Conservation (phyloP, 345 rosid species). For the Arabidopsis thaliana region DNA sequence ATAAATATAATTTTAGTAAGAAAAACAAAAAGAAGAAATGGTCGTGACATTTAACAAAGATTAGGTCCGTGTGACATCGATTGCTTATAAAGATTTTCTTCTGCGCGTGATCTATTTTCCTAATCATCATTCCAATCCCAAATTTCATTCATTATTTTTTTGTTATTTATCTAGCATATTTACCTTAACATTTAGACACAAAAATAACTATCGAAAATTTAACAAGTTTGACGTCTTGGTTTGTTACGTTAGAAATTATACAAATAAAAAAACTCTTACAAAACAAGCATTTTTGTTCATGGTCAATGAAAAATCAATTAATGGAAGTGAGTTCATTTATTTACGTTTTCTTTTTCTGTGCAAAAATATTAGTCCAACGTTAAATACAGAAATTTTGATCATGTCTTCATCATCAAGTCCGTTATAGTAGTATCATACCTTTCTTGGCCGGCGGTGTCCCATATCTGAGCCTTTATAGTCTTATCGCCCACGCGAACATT, state of each 20-base stretch:
- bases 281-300: background rate
- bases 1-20: background rate
- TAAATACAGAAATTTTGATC: background rate
- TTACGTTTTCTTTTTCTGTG: background rate
- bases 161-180: background rate
- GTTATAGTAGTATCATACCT: slow-evolving; percentile 48
- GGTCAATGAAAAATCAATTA: background rate
- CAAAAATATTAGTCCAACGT: background rate
- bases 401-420: background rate
- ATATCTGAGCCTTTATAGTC: slow-evolving; percentile 83
- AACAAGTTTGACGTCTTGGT: slow-evolving; percentile 3
- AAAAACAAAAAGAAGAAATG: background rate
- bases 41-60: slow-evolving; percentile 31
- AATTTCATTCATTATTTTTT: background rate
- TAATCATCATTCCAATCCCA: slow-evolving; percentile 26
- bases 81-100: slow-evolving; percentile 28
- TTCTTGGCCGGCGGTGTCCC: slow-evolving; percentile 98
- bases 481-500: slow-evolving; percentile 67
- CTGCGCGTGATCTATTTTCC: slow-evolving; percentile 17
- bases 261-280: too few species aligned
- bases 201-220: background rate
- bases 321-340: background rate
- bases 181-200: background rate
- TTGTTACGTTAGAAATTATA: background rate
- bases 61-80: slow-evolving; percentile 40